phyloP scores from a whole-genome alignment of 108 stramenopile genomes.

The Epipyxis sp. region DNA sequence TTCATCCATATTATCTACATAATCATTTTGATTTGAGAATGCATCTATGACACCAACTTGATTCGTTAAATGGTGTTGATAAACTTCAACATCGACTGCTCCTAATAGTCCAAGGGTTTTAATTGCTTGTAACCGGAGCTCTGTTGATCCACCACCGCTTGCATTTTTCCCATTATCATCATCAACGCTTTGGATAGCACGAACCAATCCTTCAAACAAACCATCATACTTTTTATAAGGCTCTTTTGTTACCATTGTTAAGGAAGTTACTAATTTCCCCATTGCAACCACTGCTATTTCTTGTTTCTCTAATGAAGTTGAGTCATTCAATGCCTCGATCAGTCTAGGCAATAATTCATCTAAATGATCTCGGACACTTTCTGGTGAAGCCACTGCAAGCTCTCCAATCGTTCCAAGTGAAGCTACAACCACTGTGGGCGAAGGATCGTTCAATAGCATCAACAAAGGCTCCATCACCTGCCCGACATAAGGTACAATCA shows the following conservation, averaged over 20 bases:
- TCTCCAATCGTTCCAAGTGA: conserved; percentile 24
- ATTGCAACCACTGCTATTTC: conserved; percentile 17
- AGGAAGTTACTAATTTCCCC: conserved; percentile 23
- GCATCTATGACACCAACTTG: background rate
- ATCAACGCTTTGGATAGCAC: conserved; percentile 11
- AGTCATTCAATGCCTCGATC: conserved; percentile 19
- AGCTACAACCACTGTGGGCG: background rate
- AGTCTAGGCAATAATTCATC: conserved; percentile 24
- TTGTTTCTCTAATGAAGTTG: conserved; percentile 23
- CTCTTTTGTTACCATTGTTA: background rate
- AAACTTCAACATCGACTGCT: conserved; percentile 15
- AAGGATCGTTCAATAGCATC: background rate
- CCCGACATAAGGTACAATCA: conserved; percentile 22
- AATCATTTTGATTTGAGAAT: background rate
- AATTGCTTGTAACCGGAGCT: conserved; percentile 20
- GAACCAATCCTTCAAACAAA: conserved; percentile 23
- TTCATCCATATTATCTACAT: background rate
- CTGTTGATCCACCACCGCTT: background rate
- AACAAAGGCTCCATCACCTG: conserved; percentile 15
- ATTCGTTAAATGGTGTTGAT: conserved; percentile 17
- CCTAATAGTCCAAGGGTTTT: conserved; percentile 29
- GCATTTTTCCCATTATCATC: too few species aligned
- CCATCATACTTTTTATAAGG: background rate
- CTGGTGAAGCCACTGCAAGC: conserved; percentile 13
- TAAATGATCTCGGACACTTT: conserved; percentile 10